These are phyloP conservation scores for Umbelopsis vinacea DNA, from an alignment of 192 early-diverging fungal genomes.

Conservation along the genomic window DNA sequence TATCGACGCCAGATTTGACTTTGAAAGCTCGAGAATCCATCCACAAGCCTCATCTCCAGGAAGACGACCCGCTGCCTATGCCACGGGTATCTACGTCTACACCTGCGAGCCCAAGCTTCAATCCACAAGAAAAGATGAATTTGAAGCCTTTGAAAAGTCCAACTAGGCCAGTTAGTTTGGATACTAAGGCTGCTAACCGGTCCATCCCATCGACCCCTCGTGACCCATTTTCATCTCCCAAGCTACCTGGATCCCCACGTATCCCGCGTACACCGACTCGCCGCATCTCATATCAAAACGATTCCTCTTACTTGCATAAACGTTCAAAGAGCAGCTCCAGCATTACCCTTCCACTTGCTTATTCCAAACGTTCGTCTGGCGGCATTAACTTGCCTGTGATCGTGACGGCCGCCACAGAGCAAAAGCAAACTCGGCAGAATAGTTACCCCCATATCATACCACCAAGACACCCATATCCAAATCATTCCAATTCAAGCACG, in stretches of 20 bases:
- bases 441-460: slow-evolving; percentile 4
- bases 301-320: slow-evolving; percentile 11
- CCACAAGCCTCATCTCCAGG: no score
- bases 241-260: slow-evolving; percentile 10
- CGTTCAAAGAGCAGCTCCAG: slow-evolving; percentile 17
- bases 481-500: slow-evolving; percentile 17
- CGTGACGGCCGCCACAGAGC: slow-evolving; percentile 8
- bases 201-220: slow-evolving; percentile 10
- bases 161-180: not conserved
- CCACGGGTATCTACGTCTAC: slow-evolving; percentile 17
- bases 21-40: slow-evolving; percentile 2
- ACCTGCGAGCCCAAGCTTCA: slow-evolving; percentile 5
- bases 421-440: slow-evolving; percentile 9
- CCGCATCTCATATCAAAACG: slow-evolving; percentile 16
- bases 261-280: not conserved
- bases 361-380: slow-evolving; percentile 14
- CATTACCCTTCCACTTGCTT: slow-evolving; percentile 4
- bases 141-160: not conserved
- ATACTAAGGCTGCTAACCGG: not conserved
- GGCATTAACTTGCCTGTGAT: slow-evolving; percentile 14
- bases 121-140: not conserved
- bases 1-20: slow-evolving; percentile 18
- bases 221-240: not conserved
- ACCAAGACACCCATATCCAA: slow-evolving; percentile 23
- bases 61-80: slow-evolving; percentile 9